These are phyloP conservation scores for Sarocladium strictum DNA, from an alignment of 2,329 filamentous ascomycete genomes.

Conservation along the genomic window DNA sequence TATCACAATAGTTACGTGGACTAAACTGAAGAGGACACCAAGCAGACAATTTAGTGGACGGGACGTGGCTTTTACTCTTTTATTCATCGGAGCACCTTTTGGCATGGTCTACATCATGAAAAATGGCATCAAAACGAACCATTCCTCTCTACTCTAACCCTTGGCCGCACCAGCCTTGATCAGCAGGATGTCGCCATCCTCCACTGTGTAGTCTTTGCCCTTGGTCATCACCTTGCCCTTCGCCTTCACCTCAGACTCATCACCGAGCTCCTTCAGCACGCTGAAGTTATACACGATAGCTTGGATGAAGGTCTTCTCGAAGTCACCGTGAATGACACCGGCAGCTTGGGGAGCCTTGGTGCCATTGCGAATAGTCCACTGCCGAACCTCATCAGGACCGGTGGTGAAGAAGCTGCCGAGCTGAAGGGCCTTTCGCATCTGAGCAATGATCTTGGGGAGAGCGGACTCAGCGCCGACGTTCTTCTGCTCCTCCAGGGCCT, in stretches of 20 bases:
- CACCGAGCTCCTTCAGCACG: constrained; percentile 75
- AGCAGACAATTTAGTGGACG: no score
- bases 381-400: constrained; percentile 89
- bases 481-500: constrained; percentile 81
- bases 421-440: constrained; percentile 89
- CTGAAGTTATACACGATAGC: constrained; percentile 87
- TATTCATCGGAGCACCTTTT: constrained; percentile 11
- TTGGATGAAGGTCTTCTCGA: constrained; percentile 99
- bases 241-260: constrained; percentile 82
- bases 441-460: constrained; percentile 82
- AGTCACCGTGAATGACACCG: constrained; percentile 96
- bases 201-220: constrained; percentile 91
- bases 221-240: constrained; percentile 98
- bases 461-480: constrained; percentile 79
- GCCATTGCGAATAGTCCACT: constrained; percentile 95
- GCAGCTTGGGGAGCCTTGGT: constrained; percentile 97
- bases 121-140: constrained; percentile 3
- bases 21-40: no score
- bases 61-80: constrained; percentile 12
- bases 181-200: constrained; percentile 76
- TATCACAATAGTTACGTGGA: no score
- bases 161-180: constrained; percentile 88
- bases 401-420: constrained; percentile 96
- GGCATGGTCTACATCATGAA: constrained; percentile 8
- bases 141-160: constrained; percentile 34